Evolutionary conservation across 2,329 filamentous ascomycete genomes (phyloP), one percentile per base, ranked within the genome.

Genomic region (Dothistroma pini): DNA sequence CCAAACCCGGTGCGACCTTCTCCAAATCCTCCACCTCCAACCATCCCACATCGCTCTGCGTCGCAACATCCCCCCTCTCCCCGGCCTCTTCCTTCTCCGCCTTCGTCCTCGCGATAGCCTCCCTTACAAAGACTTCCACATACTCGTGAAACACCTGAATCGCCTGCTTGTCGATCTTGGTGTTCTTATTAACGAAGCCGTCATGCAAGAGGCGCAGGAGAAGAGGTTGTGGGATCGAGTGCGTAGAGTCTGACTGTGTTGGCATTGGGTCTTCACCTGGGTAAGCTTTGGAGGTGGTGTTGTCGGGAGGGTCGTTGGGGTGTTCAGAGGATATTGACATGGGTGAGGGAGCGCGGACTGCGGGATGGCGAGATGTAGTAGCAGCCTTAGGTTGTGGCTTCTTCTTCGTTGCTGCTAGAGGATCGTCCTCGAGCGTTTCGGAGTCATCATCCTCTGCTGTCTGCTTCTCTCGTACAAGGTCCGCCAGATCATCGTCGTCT

Each of bases 71-170:
- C 51, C 69, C 71, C 35, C 62, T 63, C 63, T 65, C 71, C 64
- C 61, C 67, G 68, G 35, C 75, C 74, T 75, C 80, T 76, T 47
- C 74, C 72, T 88, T 87, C 79, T 91, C 89, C 61, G 86, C 86
- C 10, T 87, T 85, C 44, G 90, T 87, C 71, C 93, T 79, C 16
- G 91, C 91, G 72, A 97, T 86, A 0, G 91, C 91, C 78, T 97
- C 93, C 63, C 89, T 83, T 57, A 96, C 89, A 77, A 97, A 97
- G 0, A 93, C 85, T 75, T 97, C 91, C 75, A 97, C 83, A 74
- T 97, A 97, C 77, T 89, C 91, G 14, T 86, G 89, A 61, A 93
- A 84, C 1, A 92, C 84, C 7, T 79, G 82, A 73, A 93, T 90
- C 4, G 91, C 91, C 70, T 92, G 89, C 69, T 85, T 87, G 8